A percentile compares a stretch with the other conserved stretches of the same genome.
These are phyloP conservation scores for Vitellaria paradoxa DNA, from an alignment of 179 eudicot genomes.

Conservation along the genomic window DNA sequence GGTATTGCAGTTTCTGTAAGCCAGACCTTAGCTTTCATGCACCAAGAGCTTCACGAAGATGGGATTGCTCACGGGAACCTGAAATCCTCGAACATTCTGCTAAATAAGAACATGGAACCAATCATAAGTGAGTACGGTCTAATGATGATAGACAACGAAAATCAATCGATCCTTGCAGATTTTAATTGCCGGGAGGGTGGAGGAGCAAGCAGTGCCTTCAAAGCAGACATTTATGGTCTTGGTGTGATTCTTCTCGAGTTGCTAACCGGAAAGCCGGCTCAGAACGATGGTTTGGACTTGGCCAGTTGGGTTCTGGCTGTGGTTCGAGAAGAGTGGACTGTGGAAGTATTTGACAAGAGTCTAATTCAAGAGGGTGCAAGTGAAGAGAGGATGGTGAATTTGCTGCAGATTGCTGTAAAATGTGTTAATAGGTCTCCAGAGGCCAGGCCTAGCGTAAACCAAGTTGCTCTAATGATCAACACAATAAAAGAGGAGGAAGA, in stretches of 20 bases:
- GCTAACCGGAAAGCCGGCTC: slow-evolving; percentile 38
- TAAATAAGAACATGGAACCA: slow-evolving; percentile 44
- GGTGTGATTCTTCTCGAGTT: slow-evolving; percentile 49
- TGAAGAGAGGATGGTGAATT: slow-evolving; percentile 44
- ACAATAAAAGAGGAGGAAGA: slow-evolving; percentile 43
- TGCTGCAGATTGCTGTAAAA: slow-evolving; percentile 40
- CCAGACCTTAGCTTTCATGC: slow-evolving; percentile 42
- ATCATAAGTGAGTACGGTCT: slow-evolving; percentile 45
- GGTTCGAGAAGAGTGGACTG: slow-evolving; percentile 55
- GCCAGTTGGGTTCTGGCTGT: slow-evolving; percentile 42
- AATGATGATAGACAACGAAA: slow-evolving; percentile 16
- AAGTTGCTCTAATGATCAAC: slow-evolving; percentile 36
- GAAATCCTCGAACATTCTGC: slow-evolving; percentile 47
- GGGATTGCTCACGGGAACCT: slow-evolving; percentile 50
- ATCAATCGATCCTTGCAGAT: not conserved
- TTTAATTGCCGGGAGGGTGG: not conserved
- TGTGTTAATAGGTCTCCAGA: slow-evolving; percentile 33
- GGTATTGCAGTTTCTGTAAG: slow-evolving; percentile 26
- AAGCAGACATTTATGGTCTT: slow-evolving; percentile 33
- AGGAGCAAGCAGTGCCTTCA: slow-evolving; percentile 14
- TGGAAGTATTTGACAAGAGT: slow-evolving; percentile 43
- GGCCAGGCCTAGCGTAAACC: slow-evolving; percentile 36
- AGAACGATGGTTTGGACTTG: slow-evolving; percentile 33
- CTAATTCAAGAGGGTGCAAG: slow-evolving; percentile 41
- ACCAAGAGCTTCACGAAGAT: slow-evolving; percentile 30